Base-by-base conservation (phyloP, 495 filamentous ascomycete genomes). In the Penicillium cosmopolitanum region DNA sequence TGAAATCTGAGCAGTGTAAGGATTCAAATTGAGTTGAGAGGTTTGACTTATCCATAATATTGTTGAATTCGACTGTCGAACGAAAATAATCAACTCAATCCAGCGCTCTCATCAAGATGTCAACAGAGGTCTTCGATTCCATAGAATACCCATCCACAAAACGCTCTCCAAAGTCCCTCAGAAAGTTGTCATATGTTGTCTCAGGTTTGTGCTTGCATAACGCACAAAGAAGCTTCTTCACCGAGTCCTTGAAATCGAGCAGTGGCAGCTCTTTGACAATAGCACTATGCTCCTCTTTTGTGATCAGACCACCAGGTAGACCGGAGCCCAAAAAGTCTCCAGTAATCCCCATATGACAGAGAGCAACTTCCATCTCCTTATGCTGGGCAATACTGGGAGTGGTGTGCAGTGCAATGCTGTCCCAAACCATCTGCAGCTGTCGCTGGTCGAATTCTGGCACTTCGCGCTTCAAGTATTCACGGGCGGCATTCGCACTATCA, bases 321-420 rank as follows among this genome's bases (percentile, higher is more conserved):
- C 63, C 54, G 3, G 78, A 77, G 0, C 81, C 81, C 1, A 44
- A 2, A 60, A 86, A 79, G 47, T 87, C 84, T 6, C 77, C 73
- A n/a, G 51, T 8, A 44, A 84, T 77, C 1, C 13, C 84, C 3
- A 75, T 52, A 25, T 58, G 46, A 6, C 66, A 65, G 5, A 71
- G 62, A n/a, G 53, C 56, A 5, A 84, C 82, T 43, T 82, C 81
- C 0, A 66, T 63, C 56, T 82, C 72, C 59, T 81, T 81, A 65
- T 79, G 70, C 40, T 55, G 38, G 1, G 73, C 74, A 50, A 86
- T 77, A 8, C 57, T 66, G 0, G 40, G 38, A 4, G 75, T 77
- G 1, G 78, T 74, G 56, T 84, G 81, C 25, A 85, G 66, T 1
- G 82, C 82, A 53, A 85, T 83, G 1, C 77, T 62, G 66, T 85